Evolutionary conservation across 495 filamentous ascomycete genomes (phyloP), one percentile per base, ranked within the genome.

Genomic region (Penicillium nucicola): DNA sequence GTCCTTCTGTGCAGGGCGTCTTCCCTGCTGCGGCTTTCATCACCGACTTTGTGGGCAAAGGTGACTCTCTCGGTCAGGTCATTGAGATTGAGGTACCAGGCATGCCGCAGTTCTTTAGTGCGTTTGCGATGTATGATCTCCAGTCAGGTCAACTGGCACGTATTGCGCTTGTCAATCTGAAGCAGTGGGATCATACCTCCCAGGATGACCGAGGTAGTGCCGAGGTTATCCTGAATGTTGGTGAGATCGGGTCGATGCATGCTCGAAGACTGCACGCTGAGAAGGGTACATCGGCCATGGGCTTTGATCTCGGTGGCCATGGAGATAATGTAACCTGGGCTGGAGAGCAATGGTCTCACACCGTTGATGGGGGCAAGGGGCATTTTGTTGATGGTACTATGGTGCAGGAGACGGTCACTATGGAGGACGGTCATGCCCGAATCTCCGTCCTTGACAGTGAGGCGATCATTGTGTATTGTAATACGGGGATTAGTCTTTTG

Each of bases 271-370:
- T 66, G 38, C 41, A 47, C 18, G 41, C 60, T 18, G 60, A 50
- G 4, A 44, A 51, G 30, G 62, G 62, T 33, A 44, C 62, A 5
- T 18, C 38, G 15, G 62, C 50, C 13, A 13, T 53, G 19, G 62
- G 62, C 4, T 62, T 57, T 47, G 62, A 65, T 15, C 34, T 45
- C 19, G 56, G 52, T 32, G 53, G 60, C 6, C 38, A 38, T 0
- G 19, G 40, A 15, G 19, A 65, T 20, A 63, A 63, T 51, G 53
- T 62, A 8, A 63, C 60, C 13, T 63, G 62, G 62, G 57, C 60
- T 18, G 57, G 62, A 10, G 54, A 61, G 45, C 53, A 61, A 20
- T 66, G 62, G 60, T 47, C 35, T n/a, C 56, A 54, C 36, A 46
- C 44, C 23, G 34, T 62, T 18, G 50, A 60, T 25, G 10, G 50